Conservation (phyloP, 257 asterid species). For the Solanum pinnatisectum region DNA sequence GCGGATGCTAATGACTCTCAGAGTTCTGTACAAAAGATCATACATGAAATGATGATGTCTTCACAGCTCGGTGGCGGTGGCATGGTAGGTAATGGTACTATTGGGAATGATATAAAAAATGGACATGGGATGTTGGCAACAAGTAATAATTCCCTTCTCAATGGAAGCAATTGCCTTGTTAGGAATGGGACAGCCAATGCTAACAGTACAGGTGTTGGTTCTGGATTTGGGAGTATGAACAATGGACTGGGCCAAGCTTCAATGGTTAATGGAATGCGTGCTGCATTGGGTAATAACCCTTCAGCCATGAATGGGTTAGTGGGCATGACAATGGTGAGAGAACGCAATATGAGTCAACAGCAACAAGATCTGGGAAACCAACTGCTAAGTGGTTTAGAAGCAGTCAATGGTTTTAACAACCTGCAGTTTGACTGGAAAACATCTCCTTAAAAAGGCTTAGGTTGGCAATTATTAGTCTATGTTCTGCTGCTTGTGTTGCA, state of each 20-base stretch:
- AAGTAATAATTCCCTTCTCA: slow-evolving; percentile 25
- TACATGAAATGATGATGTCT: slow-evolving; percentile 83
- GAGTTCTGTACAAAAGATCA: slow-evolving; percentile 82
- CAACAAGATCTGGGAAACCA: slow-evolving; percentile 68
- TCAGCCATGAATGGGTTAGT: slow-evolving; percentile 66
- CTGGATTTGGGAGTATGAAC: slow-evolving; percentile 41
- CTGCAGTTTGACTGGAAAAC: slow-evolving; percentile 88
- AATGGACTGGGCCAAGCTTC: slow-evolving; percentile 47
- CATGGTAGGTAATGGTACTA: slow-evolving; percentile 35
- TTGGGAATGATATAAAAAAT: slow-evolving; percentile 49
- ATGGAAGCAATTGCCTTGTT: slow-evolving; percentile 24
- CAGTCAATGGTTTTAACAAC: slow-evolving; percentile 66
- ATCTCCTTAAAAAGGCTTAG: slow-evolving; percentile 39
- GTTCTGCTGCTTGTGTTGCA: slow-evolving; percentile 16
- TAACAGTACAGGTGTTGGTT: slow-evolving; percentile 31
- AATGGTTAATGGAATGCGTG: slow-evolving; percentile 65
- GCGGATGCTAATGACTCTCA: slow-evolving; percentile 72
- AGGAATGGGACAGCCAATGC: slow-evolving; percentile 45
- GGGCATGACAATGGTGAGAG: slow-evolving; percentile 58
- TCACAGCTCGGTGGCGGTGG: slow-evolving; percentile 54
- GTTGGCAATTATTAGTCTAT: not conserved
- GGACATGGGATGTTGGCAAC: slow-evolving; percentile 40
- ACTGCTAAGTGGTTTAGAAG: slow-evolving; percentile 61
- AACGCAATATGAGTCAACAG: slow-evolving; percentile 58
- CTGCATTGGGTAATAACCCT: slow-evolving; percentile 51